Evolutionary conservation across 2,329 filamentous ascomycete genomes (phyloP).

Genomic region (Arthrobotrys sphaeroides): DNA sequence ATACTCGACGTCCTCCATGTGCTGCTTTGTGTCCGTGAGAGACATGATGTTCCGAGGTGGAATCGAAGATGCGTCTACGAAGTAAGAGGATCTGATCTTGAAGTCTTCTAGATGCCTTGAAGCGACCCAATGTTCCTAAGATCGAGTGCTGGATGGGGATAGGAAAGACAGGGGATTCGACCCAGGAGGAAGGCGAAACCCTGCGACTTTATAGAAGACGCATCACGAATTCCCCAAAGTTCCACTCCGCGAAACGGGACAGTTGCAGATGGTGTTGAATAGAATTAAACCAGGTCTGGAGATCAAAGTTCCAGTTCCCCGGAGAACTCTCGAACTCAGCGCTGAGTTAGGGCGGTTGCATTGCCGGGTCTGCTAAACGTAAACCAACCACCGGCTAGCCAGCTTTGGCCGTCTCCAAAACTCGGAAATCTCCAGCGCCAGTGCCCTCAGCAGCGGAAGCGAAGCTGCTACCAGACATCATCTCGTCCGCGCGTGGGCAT

Average conservation of each 20-base stretch:
- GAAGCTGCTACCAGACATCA: slow-evolving; percentile 13
- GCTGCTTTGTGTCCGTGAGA: slow-evolving; percentile 42
- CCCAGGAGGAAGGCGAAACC: slow-evolving; percentile 21
- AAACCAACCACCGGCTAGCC: slow-evolving; percentile 1
- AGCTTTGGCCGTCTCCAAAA: slow-evolving; percentile 4
- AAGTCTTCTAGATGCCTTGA: background rate
- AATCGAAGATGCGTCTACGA: background rate
- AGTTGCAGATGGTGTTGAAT: slow-evolving; percentile 31
- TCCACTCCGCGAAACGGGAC: slow-evolving; percentile 34
- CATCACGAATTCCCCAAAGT: slow-evolving; percentile 20
- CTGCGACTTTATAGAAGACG: slow-evolving; percentile 49
- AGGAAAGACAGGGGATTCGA: background rate
- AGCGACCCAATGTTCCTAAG: slow-evolving; percentile 10
- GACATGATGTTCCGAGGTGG: slow-evolving; percentile 21
- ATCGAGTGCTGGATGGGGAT: slow-evolving; percentile 9
- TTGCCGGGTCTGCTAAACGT: slow-evolving; percentile 12
- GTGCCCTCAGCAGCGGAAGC: slow-evolving; percentile 37
- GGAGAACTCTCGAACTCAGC: slow-evolving; percentile 37
- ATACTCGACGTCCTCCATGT: slow-evolving; percentile 48
- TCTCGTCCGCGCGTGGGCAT: no score
- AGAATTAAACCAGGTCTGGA: slow-evolving; percentile 32
- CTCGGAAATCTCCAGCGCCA: slow-evolving; percentile 43
- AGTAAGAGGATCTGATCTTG: background rate
- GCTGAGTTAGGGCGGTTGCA: background rate
- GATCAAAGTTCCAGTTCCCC: slow-evolving; percentile 41